These are phyloP conservation scores for Suhomyces bribrorum DNA, from an alignment of 1,139 yeast species.

Conservation along the genomic window DNA sequence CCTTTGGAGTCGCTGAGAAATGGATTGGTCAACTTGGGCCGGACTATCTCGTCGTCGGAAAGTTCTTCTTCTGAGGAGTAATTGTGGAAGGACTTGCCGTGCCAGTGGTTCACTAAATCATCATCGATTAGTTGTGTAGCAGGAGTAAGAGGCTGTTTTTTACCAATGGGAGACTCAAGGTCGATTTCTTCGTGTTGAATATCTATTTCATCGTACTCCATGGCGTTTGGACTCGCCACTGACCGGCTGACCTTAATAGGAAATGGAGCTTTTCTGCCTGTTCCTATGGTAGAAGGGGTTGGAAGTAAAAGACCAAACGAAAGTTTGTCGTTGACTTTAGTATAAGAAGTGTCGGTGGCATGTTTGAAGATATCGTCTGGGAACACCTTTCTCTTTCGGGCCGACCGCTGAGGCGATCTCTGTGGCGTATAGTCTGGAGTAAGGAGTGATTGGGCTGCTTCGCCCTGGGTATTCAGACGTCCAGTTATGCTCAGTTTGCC, in stretches of 20 bases:
- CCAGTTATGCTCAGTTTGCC: slow-evolving; percentile 1
- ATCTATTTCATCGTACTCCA: slow-evolving; percentile 8
- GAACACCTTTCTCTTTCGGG: slow-evolving; percentile 17
- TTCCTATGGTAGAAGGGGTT: slow-evolving; percentile 44
- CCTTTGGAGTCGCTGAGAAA: slow-evolving; percentile 11
- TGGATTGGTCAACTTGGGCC: slow-evolving; percentile 15
- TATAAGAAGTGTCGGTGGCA: slow-evolving; percentile 6
- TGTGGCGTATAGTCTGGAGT: slow-evolving; percentile 43
- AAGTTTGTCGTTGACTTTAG: slow-evolving; percentile 12
- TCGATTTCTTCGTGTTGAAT: slow-evolving; percentile 20
- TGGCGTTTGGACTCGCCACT: slow-evolving; percentile 4
- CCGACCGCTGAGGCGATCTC: slow-evolving; percentile 16
- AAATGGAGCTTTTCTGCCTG: slow-evolving; percentile 30
- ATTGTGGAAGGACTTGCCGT: slow-evolving; percentile 32
- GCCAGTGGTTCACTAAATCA: slow-evolving; percentile 38
- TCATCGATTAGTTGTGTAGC: slow-evolving; percentile 37
- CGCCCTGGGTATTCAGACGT: neutral
- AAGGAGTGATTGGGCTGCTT: slow-evolving; percentile 18
- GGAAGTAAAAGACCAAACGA: slow-evolving; percentile 39
- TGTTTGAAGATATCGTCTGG: slow-evolving; percentile 19
- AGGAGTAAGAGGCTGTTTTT: slow-evolving; percentile 32
- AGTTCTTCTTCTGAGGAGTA: slow-evolving; percentile 37
- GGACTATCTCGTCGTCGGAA: slow-evolving; percentile 10
- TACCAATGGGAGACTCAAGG: slow-evolving; percentile 6
- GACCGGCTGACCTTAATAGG: slow-evolving; percentile 5